Conservation (phyloP, 139 green algal genomes). For the Eudorina sp. region DNA sequence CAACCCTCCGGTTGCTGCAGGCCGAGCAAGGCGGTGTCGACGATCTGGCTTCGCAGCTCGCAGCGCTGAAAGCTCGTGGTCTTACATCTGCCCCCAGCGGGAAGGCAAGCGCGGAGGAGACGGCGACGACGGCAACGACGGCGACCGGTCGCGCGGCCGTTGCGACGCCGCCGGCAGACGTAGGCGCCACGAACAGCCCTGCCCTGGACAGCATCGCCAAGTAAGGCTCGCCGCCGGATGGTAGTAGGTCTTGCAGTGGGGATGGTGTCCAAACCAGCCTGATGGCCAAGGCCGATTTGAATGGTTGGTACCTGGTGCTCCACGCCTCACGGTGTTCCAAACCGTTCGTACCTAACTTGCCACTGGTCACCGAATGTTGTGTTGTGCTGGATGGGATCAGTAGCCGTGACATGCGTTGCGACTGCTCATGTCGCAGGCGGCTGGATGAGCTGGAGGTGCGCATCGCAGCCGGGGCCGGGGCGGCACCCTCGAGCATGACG, state of each 20-base stretch:
- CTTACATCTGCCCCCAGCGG: neutral
- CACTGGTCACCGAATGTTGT: no score
- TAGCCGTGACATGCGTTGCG: no score
- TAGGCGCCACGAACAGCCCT: neutral
- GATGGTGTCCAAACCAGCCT: no score
- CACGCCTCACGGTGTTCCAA: no score
- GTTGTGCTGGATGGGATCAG: no score
- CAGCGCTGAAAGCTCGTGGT: neutral
- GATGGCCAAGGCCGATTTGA: no score
- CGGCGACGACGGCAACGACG: neutral
- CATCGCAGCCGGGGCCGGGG: neutral
- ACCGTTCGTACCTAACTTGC: no score
- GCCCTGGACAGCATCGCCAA: neutral
- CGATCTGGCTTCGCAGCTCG: slow-evolving; percentile 24
- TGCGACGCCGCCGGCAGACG: neutral
- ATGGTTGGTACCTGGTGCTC: no score
- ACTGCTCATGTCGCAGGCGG: neutral
- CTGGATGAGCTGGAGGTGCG: slow-evolving; percentile 26
- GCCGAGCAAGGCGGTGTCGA: slow-evolving; percentile 20
- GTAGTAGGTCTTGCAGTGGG: neutral
- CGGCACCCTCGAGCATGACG: neutral
- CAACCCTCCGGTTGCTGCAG: neutral
- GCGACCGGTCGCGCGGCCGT: no score
- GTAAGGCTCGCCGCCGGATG: neutral
- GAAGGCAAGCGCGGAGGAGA: no score